Base-by-base conservation (phyloP, 345 rosid genomes). In the Sonneratia caseolaris region DNA sequence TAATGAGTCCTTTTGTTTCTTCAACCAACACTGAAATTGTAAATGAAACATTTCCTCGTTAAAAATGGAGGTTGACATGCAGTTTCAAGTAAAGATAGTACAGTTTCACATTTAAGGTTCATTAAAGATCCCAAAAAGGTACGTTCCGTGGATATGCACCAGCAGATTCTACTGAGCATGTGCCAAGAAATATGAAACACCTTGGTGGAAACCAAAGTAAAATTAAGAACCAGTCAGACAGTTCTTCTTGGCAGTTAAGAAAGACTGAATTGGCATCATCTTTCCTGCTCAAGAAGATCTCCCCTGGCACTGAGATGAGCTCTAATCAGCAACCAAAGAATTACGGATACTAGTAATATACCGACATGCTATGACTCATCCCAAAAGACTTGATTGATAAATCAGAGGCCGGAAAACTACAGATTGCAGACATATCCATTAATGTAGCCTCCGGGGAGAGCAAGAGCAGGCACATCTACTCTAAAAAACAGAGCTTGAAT, bases 1-100 rank as follows among this genome's bases (percentile, higher is more conserved):
- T 77, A 90, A 73, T 0, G 77, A 72, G 79, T 92, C 91, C 78
- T 88, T 92, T 75, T 92, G 99, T 78, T 92, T 95, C 93, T 95
- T 95, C 85, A 92, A 83, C 98, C 99, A 92, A 80, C 99, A 95
- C 99, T 95, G 78, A 66, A 37, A 37, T 13, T 13, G 9, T 47
- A 7, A 47, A 10, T 13, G 9, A 57, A 4, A 43, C 47, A 27
- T 62, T 62, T 35, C 15, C 1, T 8, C n/a, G 64, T 57, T n/a
- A 57, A 1, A 4, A 22, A 22, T 22, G 64, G 35, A 8, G 12
- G 57, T 19, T 8, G n/a, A 53, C 6, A 53, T 53, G 22, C 21
- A 53, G n/a, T 53, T 53, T 53, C 7, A 5, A 22, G 64, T 22
- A n/a, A 16, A 53, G 59, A 18, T 53, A 18, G n/a, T 53, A 53